Conservation (phyloP, 2,329 filamentous ascomycete genomes). For the Pseudocercospora crystallina region DNA sequence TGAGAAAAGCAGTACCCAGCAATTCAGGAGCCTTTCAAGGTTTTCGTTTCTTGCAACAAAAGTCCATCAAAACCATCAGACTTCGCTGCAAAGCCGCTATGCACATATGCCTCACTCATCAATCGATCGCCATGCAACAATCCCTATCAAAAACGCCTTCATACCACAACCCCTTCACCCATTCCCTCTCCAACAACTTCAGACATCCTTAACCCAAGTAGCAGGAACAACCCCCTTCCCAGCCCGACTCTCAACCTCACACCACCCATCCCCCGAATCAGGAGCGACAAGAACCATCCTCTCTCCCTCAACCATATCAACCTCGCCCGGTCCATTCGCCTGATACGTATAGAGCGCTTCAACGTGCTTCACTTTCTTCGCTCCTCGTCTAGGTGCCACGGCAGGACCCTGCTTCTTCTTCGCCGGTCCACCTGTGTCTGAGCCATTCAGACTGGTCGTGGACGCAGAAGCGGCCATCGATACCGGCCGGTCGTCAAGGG, state of each 20-base stretch:
- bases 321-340: slow-evolving; percentile 81
- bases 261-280: slow-evolving; percentile 92
- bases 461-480: slow-evolving; percentile 62
- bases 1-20: too few relatives aligned
- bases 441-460: slow-evolving; percentile 63
- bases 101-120: too few relatives aligned
- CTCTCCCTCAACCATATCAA: slow-evolving; percentile 88
- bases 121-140: too few relatives aligned
- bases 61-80: too few relatives aligned
- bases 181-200: not conserved
- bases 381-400: slow-evolving; percentile 67
- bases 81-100: too few relatives aligned
- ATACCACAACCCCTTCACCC: too few relatives aligned
- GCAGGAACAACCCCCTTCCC: slow-evolving; percentile 89
- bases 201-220: slow-evolving; percentile 80
- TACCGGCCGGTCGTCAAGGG: slow-evolving; percentile 21
- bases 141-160: too few relatives aligned
- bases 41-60: too few relatives aligned
- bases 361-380: slow-evolving; percentile 88
- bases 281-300: slow-evolving; percentile 84
- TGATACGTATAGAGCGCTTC: slow-evolving; percentile 91
- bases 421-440: slow-evolving; percentile 40
- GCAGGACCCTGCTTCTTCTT: slow-evolving; percentile 85
- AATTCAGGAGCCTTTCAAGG: too few relatives aligned
- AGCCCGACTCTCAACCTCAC: slow-evolving; percentile 78